Evolutionary conservation across 768 basidiomycete species (phyloP).

Genomic region (Pleurotus pulmonarius): DNA sequence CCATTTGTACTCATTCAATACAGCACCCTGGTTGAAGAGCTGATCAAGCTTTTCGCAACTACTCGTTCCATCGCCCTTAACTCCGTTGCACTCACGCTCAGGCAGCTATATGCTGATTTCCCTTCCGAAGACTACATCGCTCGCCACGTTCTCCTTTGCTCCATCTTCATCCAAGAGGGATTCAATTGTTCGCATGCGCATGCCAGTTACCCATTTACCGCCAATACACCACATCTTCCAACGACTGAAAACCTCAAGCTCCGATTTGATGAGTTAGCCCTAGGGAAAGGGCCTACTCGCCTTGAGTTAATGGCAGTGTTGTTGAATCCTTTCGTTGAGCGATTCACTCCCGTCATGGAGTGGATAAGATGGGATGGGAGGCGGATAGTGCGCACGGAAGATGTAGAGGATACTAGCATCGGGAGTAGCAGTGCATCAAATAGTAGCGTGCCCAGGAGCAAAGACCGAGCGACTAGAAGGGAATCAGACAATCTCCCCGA

Average conservation of each 20-base stretch:
- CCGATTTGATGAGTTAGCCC: slow-evolving; percentile 51
- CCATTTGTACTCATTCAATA: slow-evolving; percentile 10
- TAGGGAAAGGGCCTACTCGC: slow-evolving; percentile 24
- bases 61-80: slow-evolving; percentile 60
- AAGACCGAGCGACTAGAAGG: not conserved
- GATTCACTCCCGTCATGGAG: slow-evolving; percentile 44
- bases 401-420: slow-evolving; percentile 5
- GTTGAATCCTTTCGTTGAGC: slow-evolving; percentile 67
- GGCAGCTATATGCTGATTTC: slow-evolving; percentile 64
- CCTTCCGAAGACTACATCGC: slow-evolving; percentile 56
- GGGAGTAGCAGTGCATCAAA: not conserved
- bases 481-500: slow-evolving; percentile 2
- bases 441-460: not conserved
- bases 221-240: slow-evolving; percentile 18
- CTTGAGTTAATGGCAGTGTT: slow-evolving; percentile 32
- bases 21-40: slow-evolving; percentile 55
- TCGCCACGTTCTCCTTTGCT: slow-evolving; percentile 71
- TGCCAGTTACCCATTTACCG: slow-evolving; percentile 5
- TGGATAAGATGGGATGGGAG: slow-evolving; percentile 31
- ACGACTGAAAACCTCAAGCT: slow-evolving; percentile 31
- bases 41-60: slow-evolving; percentile 70
- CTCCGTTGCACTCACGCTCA: slow-evolving; percentile 48
- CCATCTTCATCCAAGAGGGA: slow-evolving; percentile 42
- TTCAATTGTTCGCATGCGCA: slow-evolving; percentile 16
- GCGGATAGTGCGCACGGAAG: slow-evolving; percentile 10